phyloP scores from a whole-genome alignment of 2,329 filamentous ascomycete genomes.

The Biscogniauxia sp. region DNA sequence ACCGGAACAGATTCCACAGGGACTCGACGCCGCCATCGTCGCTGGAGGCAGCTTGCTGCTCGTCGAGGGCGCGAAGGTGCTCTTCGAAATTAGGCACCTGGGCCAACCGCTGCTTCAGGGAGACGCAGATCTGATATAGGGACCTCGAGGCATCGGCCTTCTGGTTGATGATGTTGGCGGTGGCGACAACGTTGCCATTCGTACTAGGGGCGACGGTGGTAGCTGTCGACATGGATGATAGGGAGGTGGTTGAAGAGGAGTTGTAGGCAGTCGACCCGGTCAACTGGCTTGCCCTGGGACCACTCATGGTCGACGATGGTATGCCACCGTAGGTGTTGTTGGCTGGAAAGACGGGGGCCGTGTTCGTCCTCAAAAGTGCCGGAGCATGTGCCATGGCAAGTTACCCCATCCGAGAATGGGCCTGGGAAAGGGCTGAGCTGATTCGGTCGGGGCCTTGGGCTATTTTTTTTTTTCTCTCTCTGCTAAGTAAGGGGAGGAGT shows the following conservation, averaged over 20 bases:
- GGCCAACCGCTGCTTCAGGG: conserved; percentile 75
- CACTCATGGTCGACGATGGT: conserved; percentile 49
- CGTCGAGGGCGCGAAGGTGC: conserved; percentile 69
- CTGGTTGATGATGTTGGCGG: conserved; percentile 95
- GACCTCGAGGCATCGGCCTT: conserved; percentile 88
- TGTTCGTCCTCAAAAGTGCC: conserved; percentile 55
- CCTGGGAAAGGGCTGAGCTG: conserved; percentile 8
- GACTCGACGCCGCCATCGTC: conserved; percentile 75
- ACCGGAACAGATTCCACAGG: conserved; percentile 82
- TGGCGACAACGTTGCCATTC: conserved; percentile 68
- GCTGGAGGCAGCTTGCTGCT: conserved; percentile 57
- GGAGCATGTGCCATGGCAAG: conserved; percentile 58
- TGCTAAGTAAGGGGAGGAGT: background rate
- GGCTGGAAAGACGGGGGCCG: conserved; percentile 52
- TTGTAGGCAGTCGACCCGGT: conserved; percentile 58
- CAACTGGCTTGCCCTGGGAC: conserved; percentile 58
- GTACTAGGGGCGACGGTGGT: conserved; percentile 39
- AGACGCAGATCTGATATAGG: conserved; percentile 92
- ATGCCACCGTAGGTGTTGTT: conserved; percentile 45
- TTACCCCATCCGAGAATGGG: conserved; percentile 30
- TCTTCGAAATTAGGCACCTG: conserved; percentile 81
- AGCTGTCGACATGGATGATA: conserved; percentile 46
- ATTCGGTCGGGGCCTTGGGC: conserved; percentile 3
- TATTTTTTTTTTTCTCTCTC: conserved; percentile 11
- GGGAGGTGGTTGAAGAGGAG: conserved; percentile 46